These are phyloP conservation scores for Coelastrella sp. DNA, from an alignment of 139 green algal species.

Conservation along the genomic window DNA sequence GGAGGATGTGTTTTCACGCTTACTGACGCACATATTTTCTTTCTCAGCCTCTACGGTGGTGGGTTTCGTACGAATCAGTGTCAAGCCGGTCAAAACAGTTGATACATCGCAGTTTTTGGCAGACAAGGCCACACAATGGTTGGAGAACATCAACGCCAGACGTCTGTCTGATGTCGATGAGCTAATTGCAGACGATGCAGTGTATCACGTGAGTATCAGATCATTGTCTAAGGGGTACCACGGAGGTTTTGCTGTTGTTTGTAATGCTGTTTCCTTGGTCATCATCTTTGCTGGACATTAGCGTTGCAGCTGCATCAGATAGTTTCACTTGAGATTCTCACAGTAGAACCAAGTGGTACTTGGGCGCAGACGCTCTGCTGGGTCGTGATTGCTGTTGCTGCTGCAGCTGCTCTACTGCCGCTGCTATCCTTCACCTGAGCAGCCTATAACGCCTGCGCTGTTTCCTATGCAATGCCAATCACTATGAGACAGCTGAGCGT, in stretches of 20 bases:
- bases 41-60: constrained; percentile 22
- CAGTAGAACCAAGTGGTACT: too few relatives aligned
- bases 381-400: too few relatives aligned
- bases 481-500: not conserved
- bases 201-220: constrained; percentile 14
- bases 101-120: not conserved
- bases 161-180: constrained; percentile 12
- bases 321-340: too few relatives aligned
- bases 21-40: not conserved
- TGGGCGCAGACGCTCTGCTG: too few relatives aligned
- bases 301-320: too few relatives aligned
- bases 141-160: constrained; percentile 14
- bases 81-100: not conserved
- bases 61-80: not conserved
- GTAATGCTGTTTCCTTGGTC: too few relatives aligned
- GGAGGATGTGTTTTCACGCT: too few relatives aligned
- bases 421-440: too few relatives aligned
- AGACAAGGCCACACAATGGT: not conserved
- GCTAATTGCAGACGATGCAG: not conserved
- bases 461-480: not conserved
- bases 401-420: too few relatives aligned
- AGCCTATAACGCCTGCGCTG: not conserved
- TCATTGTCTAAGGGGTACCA: too few relatives aligned
- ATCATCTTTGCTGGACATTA: too few relatives aligned
- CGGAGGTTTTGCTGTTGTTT: too few relatives aligned